phyloP scores from a whole-genome alignment of 1,284 basidiomycete genomes.

The Takashimella tepidaria region DNA sequence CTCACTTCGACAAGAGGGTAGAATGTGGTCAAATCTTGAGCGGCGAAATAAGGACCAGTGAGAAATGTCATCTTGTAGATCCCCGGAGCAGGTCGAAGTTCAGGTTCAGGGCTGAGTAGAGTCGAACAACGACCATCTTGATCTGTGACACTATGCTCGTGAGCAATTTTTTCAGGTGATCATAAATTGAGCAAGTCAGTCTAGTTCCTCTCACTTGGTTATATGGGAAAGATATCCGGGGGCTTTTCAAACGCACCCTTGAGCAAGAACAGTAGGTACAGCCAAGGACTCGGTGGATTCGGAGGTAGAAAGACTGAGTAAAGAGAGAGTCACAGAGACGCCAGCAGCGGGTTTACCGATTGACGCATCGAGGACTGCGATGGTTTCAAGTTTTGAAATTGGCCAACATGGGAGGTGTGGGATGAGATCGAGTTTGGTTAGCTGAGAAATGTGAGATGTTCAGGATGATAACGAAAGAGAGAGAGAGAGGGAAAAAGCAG shows the following conservation, averaged over 20 bases:
- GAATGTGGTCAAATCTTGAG: conserved; percentile 61
- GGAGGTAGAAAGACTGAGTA: conserved; percentile 3
- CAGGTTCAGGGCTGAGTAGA: conserved; percentile 59
- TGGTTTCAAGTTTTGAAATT: background rate
- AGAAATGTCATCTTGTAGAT: conserved; percentile 80
- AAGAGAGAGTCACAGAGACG: conserved; percentile 52
- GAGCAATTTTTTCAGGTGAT: conserved; percentile 2
- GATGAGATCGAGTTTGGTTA: background rate
- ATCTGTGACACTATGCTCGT: conserved; percentile 71
- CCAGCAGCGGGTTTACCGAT: conserved; percentile 71
- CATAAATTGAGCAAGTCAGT: background rate
- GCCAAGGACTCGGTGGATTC: conserved; percentile 2
- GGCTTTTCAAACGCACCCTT: conserved; percentile 60
- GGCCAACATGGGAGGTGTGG: background rate
- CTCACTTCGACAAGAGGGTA: conserved; percentile 60
- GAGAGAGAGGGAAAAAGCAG: background rate
- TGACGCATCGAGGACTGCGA: conserved; percentile 74
- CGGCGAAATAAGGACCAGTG: conserved; percentile 74
- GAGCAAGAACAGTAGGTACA: conserved; percentile 55
- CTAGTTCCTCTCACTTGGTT: background rate
- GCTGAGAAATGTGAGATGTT: too few relatives aligned
- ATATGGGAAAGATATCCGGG: too few relatives aligned
- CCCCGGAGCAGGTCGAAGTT: conserved; percentile 52
- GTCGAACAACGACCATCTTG: conserved; percentile 72
- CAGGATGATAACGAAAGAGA: too few relatives aligned